These are phyloP conservation scores for Colletotrichum sp. DNA, from an alignment of 2,329 filamentous ascomycete species.

Conservation along the genomic window DNA sequence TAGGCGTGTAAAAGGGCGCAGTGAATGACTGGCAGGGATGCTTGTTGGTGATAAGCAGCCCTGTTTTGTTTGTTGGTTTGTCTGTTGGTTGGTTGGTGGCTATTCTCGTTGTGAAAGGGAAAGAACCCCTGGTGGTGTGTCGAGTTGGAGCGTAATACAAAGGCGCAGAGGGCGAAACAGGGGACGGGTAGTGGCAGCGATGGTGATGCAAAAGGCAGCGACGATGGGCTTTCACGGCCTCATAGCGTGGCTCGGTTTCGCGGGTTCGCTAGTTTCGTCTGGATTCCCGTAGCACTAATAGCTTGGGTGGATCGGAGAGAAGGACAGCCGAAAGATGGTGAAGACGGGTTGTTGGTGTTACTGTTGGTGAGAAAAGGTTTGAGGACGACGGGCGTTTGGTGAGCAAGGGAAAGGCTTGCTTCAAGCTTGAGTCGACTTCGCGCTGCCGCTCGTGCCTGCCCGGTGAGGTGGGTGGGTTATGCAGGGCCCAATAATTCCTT, in stretches of 20 bases:
- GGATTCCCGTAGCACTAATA: not conserved
- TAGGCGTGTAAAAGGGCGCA: not conserved
- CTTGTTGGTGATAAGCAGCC: not conserved
- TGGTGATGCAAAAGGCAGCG: constrained; percentile 10
- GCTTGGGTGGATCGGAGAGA: constrained; percentile 3
- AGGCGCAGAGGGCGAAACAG: constrained; percentile 10
- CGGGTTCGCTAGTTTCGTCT: not conserved
- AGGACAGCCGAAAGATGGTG: not conserved
- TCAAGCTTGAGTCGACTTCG: not conserved
- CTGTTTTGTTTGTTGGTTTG: not conserved
- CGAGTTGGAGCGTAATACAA: not conserved
- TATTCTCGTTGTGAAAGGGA: constrained; percentile 5
- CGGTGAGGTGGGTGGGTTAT: not conserved
- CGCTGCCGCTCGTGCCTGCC: not conserved
- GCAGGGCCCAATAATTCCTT: not conserved
- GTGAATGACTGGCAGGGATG: not conserved
- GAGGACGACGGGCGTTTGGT: not conserved
- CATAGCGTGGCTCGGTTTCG: constrained; percentile 11
- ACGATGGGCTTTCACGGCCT: constrained; percentile 22
- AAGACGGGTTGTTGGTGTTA: not conserved
- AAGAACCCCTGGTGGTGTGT: not conserved
- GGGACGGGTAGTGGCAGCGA: constrained; percentile 3
- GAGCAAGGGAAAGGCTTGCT: constrained; percentile 16
- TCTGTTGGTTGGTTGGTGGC: not conserved
- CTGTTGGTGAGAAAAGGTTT: not conserved